Evolutionary conservation across 805 yeast species (phyloP), one percentile per base, ranked within the genome.

Genomic region (Saccharomycopsis sp.): DNA sequence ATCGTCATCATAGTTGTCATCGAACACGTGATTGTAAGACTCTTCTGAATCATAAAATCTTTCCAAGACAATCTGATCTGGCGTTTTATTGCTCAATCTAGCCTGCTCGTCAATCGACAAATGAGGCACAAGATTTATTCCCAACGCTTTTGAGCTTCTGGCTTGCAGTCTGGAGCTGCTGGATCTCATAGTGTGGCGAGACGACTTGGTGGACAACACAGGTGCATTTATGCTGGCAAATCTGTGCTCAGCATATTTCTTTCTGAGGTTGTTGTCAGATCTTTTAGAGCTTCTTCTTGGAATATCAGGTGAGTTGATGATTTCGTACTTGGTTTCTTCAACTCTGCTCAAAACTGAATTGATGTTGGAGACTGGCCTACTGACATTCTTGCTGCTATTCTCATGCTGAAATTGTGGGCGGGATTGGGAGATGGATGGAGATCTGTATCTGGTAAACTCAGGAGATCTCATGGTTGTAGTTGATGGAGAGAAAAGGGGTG

Each of bases 41-140:
- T 58, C 61, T 24, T 58, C 61, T 3, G 61, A 58, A 37, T 56
- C 61, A 34, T 58, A 58, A 29, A 57, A 57, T 41, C 55, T 57
- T 18, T 57, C 59, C 16, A 24, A 46, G 12, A 55, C 50, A 34
- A 57, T 24, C 34, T 57, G 57, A 21, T 57, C 59, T 34, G 59
- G 59, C 4, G 56, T 56, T 16, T 24, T 52, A 24, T 56, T 34
- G 1, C 57, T 56, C 23, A 55, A 41, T 12, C 34, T 54, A 3
- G 50, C 60, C 24, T 57, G 57, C 14, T 48, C 54, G 12, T 29
- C 34, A 4, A 57, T 21, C 16, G 24, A n/a, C 24, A 54, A 16
- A 18, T 50, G 37, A 18, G 52, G 52, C 7, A 23, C 37, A n/a
- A 29, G 3, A 37, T 50, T 57, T 21, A 58, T 58, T 12, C 61